These are phyloP conservation scores for Imleria badia DNA, from an alignment of 768 basidiomycete genomes.

Conservation along the genomic window DNA sequence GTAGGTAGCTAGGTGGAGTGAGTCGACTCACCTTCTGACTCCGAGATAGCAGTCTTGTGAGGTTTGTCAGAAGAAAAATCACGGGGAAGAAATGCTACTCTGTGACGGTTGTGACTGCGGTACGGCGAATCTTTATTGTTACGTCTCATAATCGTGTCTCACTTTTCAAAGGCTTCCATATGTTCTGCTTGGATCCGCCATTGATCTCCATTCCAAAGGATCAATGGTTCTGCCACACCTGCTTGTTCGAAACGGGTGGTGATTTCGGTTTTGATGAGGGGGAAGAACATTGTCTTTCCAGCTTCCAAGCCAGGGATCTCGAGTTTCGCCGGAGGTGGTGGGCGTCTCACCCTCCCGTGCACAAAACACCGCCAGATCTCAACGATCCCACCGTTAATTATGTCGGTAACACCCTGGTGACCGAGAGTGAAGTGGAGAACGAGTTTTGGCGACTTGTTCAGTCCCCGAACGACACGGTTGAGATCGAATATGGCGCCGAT, in stretches of 20 bases:
- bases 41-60: constrained; percentile 77
- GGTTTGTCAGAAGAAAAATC: constrained; percentile 86
- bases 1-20: constrained; percentile 37
- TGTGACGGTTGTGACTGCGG: constrained; percentile 87
- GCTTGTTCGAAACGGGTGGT: constrained; percentile 86
- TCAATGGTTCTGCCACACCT: constrained; percentile 95
- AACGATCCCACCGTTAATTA: constrained; percentile 54
- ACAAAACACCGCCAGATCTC: constrained; percentile 31
- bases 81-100: constrained; percentile 88
- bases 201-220: constrained; percentile 83
- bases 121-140: constrained; percentile 31
- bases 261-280: constrained; percentile 99
- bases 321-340: constrained; percentile 93
- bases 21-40: constrained; percentile 21
- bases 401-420: constrained; percentile 63
- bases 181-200: constrained; percentile 94
- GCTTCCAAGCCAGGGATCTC: constrained; percentile 87
- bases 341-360: constrained; percentile 63
- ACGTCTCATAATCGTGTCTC: constrained; percentile 14
- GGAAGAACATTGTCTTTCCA: constrained; percentile 89
- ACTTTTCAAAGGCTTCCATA: constrained; percentile 78
- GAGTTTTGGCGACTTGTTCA: constrained; percentile 98
- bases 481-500: constrained; percentile 99
- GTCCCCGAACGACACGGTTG: constrained; percentile 85
- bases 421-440: constrained; percentile 87